A percentile compares a stretch with the other conserved stretches of the same genome.
Evolutionary conservation across 2,329 filamentous ascomycete species (phyloP).

Genomic region (Fusarium devonianum): DNA sequence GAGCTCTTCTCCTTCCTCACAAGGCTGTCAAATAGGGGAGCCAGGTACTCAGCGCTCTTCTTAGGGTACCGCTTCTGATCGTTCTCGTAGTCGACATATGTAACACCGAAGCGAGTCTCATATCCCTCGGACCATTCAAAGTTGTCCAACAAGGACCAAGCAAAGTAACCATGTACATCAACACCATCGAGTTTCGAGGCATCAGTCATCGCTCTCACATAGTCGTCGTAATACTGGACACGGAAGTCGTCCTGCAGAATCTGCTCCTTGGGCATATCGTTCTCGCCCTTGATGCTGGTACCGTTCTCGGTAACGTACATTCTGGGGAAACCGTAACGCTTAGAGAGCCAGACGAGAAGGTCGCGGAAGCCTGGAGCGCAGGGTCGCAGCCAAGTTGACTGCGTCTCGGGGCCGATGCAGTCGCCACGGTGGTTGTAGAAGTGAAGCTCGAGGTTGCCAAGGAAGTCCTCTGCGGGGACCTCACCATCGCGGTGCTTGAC

Average conservation of each 20-base stretch:
- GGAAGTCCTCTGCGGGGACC: constrained; percentile 70
- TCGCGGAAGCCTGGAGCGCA: constrained; percentile 79
- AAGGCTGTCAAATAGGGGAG: constrained; percentile 73
- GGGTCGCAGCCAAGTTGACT: constrained; percentile 82
- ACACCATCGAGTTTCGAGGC: constrained; percentile 77
- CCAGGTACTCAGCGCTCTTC: constrained; percentile 79
- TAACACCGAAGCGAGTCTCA: constrained; percentile 84
- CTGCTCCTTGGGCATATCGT: constrained; percentile 72
- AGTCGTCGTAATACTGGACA: constrained; percentile 78
- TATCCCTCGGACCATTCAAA: constrained; percentile 95
- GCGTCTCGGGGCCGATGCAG: constrained; percentile 80
- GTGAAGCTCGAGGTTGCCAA: constrained; percentile 77
- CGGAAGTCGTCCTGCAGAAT: constrained; percentile 85
- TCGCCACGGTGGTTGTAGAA: constrained; percentile 76
- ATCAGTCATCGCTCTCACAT: constrained; percentile 78
- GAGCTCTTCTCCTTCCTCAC: constrained; percentile 64
- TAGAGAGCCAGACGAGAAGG: constrained; percentile 77
- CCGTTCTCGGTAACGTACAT: constrained; percentile 93
- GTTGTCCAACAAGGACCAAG: constrained; percentile 90
- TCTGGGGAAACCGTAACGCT: constrained; percentile 76
- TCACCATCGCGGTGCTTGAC: constrained; percentile 73
- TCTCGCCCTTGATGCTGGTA: constrained; percentile 84
- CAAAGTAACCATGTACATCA: constrained; percentile 80
- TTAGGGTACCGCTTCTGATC: constrained; percentile 83
- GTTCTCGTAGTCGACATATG: constrained; percentile 81